Percentiles rank a stretch among this genome's conserved stretches.
phyloP scores from a whole-genome alignment of 345 rosid genomes.

The Euphorbia lathyris region DNA sequence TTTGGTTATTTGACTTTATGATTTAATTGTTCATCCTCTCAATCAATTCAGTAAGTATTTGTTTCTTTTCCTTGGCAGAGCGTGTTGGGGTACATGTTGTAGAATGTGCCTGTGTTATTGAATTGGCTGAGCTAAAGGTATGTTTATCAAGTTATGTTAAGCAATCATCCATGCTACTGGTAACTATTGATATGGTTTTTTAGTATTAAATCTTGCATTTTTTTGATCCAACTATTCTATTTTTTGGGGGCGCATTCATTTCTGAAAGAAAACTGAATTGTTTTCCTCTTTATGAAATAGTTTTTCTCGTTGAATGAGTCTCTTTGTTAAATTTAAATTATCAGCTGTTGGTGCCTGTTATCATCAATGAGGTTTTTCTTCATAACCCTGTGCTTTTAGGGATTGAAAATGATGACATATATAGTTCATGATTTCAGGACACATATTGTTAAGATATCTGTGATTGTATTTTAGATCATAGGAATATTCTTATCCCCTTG shows the following conservation, averaged over 20 bases:
- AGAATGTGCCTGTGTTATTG: slow-evolving; percentile 96
- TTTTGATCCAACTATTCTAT: not conserved
- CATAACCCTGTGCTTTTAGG: not conserved
- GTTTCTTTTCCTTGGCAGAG: slow-evolving; percentile 44
- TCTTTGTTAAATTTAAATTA: not conserved
- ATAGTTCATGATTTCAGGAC: not conserved
- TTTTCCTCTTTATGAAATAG: not conserved
- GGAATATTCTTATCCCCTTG: too few species aligned
- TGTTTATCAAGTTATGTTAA: not conserved
- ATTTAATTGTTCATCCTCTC: slow-evolving; percentile 7
- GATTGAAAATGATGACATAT: not conserved
- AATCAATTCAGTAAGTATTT: not conserved
- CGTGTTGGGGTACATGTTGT: slow-evolving; percentile 81
- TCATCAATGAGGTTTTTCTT: not conserved
- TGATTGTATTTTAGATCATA: too few species aligned
- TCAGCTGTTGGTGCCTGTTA: not conserved
- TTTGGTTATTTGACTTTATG: not conserved
- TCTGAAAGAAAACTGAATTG: not conserved
- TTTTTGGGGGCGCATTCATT: not conserved
- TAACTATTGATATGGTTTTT: not conserved
- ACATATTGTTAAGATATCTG: too few species aligned
- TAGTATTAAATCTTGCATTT: not conserved
- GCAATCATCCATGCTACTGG: not conserved
- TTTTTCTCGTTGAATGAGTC: not conserved
- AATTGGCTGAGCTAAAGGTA: slow-evolving; percentile 83